Evolutionary conservation across 768 basidiomycete genomes (phyloP).

Genomic region (Mycena polygramma): DNA sequence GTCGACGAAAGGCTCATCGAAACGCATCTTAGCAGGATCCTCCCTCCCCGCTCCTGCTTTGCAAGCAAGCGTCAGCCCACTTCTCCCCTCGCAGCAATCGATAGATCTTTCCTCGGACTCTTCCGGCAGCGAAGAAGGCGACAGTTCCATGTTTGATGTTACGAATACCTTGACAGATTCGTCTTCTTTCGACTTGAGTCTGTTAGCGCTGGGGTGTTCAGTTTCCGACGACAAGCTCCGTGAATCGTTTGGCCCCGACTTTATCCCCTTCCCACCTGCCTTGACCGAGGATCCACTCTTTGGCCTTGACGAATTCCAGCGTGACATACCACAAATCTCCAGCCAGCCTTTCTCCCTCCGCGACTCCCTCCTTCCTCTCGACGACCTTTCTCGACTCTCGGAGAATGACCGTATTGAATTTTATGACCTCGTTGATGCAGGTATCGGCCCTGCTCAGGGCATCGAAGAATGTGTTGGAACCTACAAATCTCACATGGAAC

Average conservation of each 20-base stretch:
- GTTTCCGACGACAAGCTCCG: slow-evolving; percentile 25
- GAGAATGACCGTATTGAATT: slow-evolving; percentile 29
- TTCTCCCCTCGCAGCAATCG: slow-evolving; percentile 15
- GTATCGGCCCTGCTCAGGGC: slow-evolving; percentile 20
- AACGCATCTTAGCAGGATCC: slow-evolving; percentile 6
- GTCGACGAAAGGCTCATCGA: slow-evolving; percentile 6
- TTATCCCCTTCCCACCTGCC: slow-evolving; percentile 3
- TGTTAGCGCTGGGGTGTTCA: slow-evolving; percentile 14
- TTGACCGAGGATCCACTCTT: slow-evolving; percentile 23
- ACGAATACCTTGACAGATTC: slow-evolving; percentile 12
- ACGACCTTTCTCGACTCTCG: slow-evolving; percentile 26
- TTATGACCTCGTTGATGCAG: slow-evolving; percentile 32
- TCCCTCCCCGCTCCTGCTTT: slow-evolving; percentile 1
- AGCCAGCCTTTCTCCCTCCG: not conserved
- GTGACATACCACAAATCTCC: slow-evolving; percentile 11
- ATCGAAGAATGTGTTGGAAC: slow-evolving; percentile 32
- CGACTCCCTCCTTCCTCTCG: slow-evolving; percentile 23
- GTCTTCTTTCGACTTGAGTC: slow-evolving; percentile 22
- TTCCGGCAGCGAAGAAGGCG: slow-evolving; percentile 24
- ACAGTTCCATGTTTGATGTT: slow-evolving; percentile 25
- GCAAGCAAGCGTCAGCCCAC: slow-evolving; percentile 12
- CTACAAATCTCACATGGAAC: slow-evolving; percentile 32
- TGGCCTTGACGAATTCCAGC: slow-evolving; percentile 12
- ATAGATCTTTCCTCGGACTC: slow-evolving; percentile 25
- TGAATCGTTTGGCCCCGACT: slow-evolving; percentile 25